Evolutionary conservation across 2,329 filamentous ascomycete species (phyloP), one percentile per base, ranked within the genome.

Genomic region (Epicoccum nigrum): DNA sequence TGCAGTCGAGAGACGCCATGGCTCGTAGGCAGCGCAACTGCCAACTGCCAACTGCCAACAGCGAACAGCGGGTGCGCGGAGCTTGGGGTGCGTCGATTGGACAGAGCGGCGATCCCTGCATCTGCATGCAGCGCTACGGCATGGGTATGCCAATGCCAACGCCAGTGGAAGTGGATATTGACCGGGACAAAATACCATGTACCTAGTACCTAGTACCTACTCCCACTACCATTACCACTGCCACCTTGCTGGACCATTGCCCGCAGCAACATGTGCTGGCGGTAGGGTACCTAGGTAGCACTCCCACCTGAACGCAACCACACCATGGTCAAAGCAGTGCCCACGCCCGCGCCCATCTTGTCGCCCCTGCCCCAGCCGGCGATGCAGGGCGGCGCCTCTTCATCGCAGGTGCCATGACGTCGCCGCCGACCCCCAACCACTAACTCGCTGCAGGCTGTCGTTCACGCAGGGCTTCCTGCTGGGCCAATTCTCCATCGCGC

Each of bases 401-500:
- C 62, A 20, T 62, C 62, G 56, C 61, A 56, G 20, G 45, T 50
- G 17, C 19, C 25, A 2, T 25, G 34, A 20, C 17, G 30, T 8
- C 15, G 9, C 13, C 11, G 7, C n/a, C 13, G 9, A 25, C 23
- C 12, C 35, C 52, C 55, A 62, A 25, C 64, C 61, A 32, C 63
- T 68, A 60, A 66, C 56, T 20, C 9, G 21, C 34, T 40, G 12
- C 68, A 93, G 90, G 32, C 80, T 94, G 62, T 94, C 91, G 28
- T 97, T 97, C 74, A 96, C 91, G 0, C 91, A 96, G 72, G 94
- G 94, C 21, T 88, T 99, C 63, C 85, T 99, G 40, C 81, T 97
- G 25, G 94, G 94, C 41, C 94, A 99, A 74, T 81, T 99, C 43
- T 96, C 92, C 2, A 89, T 99, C 37, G 90, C 96, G 12, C 79